Percentiles rank a stretch among this genome's conserved stretches.
Evolutionary conservation across 352 stramenopile genomes (phyloP).

Genomic region (Phytopythium sindhum): DNA sequence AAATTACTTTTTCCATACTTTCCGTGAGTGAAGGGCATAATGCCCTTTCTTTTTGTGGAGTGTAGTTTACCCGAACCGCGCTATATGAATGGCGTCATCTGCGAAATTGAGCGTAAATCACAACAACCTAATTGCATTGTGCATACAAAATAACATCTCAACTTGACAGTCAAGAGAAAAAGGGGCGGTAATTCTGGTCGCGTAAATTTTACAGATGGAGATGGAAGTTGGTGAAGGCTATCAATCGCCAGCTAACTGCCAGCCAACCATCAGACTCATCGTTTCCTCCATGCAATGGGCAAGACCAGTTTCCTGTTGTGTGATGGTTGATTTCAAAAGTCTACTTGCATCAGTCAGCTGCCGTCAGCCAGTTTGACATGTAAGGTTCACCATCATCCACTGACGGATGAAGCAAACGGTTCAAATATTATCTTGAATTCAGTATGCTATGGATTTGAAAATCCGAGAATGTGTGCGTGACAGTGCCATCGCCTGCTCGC

Average conservation of each 20-base stretch:
- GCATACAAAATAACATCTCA: too few relatives aligned
- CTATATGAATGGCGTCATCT: background rate
- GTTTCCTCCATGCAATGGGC: background rate
- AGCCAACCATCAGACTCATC: too few relatives aligned
- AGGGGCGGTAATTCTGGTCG: background rate
- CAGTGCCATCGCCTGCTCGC: background rate
- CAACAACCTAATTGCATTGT: background rate
- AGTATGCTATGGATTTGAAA: slow-evolving; percentile 1
- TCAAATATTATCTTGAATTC: background rate
- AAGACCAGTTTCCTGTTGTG: background rate
- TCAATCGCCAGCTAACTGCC: background rate
- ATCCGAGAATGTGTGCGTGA: background rate
- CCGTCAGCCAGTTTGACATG: background rate
- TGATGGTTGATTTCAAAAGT: background rate
- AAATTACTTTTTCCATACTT: background rate
- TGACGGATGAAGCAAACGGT: background rate
- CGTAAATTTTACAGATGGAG: background rate
- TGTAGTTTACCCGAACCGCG: background rate
- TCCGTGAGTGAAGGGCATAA: background rate
- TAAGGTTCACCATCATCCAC: background rate
- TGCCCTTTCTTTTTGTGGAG: background rate
- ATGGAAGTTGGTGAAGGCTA: background rate
- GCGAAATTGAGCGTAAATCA: background rate
- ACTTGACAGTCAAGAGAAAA: too few relatives aligned
- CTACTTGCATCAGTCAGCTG: background rate